Percentiles rank a stretch among this genome's conserved stretches.
Evolutionary conservation across 2,329 filamentous ascomycete genomes (phyloP).

Genomic region (Pseudogymnoascus sp.): DNA sequence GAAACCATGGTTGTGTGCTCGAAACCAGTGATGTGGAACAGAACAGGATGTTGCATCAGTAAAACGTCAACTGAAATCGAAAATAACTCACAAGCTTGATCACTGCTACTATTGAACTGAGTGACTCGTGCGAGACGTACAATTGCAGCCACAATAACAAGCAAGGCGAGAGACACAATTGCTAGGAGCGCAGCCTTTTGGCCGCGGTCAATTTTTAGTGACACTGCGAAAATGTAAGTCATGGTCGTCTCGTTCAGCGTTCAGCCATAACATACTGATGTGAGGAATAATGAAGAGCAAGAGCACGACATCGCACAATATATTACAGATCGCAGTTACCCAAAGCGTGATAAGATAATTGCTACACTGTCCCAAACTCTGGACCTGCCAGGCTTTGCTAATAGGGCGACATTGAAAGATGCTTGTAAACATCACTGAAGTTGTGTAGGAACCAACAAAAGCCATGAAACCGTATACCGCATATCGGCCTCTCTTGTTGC

Average conservation of each 20-base stretch:
- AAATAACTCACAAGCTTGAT: constrained; percentile 15
- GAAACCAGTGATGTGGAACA: background rate
- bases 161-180: constrained; percentile 15
- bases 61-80: background rate
- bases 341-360: constrained; percentile 10
- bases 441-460: constrained; percentile 10
- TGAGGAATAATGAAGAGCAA: constrained; percentile 18
- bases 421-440: background rate
- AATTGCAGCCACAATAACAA: constrained; percentile 16
- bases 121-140: constrained; percentile 12
- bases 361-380: constrained; percentile 10
- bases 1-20: background rate
- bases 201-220: constrained; percentile 14
- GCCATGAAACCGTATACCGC: constrained; percentile 10
- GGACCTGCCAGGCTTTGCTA: constrained; percentile 14
- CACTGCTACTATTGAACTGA: background rate
- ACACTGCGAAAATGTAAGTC: constrained; percentile 9
- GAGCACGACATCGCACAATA: constrained; percentile 17
- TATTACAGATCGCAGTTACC: constrained; percentile 14
- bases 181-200: constrained; percentile 16
- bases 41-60: background rate
- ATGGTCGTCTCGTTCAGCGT: background rate
- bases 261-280: constrained; percentile 13
- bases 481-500: constrained; percentile 4
- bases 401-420: constrained; percentile 17